Percentiles rank a stretch among this genome's conserved stretches.
These are phyloP conservation scores for Trichophaea hybrida DNA, from an alignment of 2,329 filamentous ascomycete species.

Conservation along the genomic window DNA sequence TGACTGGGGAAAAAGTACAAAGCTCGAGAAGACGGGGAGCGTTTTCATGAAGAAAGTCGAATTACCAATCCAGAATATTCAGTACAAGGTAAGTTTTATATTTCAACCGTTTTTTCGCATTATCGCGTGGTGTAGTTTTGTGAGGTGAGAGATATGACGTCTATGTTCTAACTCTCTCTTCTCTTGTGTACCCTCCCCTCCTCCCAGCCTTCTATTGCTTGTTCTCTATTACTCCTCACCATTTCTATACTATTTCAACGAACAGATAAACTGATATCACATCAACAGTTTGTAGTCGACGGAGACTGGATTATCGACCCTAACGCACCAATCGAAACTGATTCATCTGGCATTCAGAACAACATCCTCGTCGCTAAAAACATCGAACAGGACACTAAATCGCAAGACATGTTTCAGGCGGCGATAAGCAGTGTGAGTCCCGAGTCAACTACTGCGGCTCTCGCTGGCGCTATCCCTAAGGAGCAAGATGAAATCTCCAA, in stretches of 20 bases:
- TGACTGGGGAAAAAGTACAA: slow-evolving; percentile 75
- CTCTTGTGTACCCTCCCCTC: not conserved
- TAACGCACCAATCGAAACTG: slow-evolving; percentile 65
- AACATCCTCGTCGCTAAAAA: slow-evolving; percentile 72
- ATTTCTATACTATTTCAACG: not conserved
- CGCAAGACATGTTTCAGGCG: slow-evolving; percentile 14
- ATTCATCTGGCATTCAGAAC: slow-evolving; percentile 74
- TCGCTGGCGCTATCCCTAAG: slow-evolving; percentile 41
- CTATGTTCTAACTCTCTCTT: not conserved
- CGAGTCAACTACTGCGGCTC: slow-evolving; percentile 54
- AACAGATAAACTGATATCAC: not conserved
- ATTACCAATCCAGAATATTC: slow-evolving; percentile 60
- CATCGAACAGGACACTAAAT: slow-evolving; percentile 34
- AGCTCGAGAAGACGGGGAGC: slow-evolving; percentile 61
- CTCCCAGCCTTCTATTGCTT: not conserved
- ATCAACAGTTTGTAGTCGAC: slow-evolving; percentile 77
- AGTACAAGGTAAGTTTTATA: slow-evolving; percentile 70
- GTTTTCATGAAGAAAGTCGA: slow-evolving; percentile 69
- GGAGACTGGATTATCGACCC: slow-evolving; percentile 76
- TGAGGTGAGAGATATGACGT: not conserved
- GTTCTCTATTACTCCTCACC: not conserved
- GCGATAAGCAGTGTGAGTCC: slow-evolving; percentile 32
- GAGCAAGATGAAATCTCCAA: slow-evolving; percentile 15
- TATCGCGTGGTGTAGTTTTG: not conserved
- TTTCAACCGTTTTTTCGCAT: not conserved